Percentiles rank a stretch among this genome's conserved stretches.
Conservation (phyloP, 2,329 filamentous ascomycete species). For the Microcyclosporella mali region DNA sequence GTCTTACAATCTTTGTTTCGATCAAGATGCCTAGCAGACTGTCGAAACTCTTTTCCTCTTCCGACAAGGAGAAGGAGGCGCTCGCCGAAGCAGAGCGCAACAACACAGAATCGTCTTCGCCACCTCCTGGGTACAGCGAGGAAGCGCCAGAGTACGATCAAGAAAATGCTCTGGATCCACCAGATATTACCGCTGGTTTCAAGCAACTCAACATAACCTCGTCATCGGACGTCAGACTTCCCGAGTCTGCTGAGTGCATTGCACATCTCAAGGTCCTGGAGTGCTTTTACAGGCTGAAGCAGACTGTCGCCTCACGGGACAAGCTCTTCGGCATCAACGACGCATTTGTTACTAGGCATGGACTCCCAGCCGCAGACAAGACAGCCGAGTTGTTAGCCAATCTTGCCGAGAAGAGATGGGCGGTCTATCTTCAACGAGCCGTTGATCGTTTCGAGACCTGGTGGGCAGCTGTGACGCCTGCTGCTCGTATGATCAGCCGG, state of each 20-base stretch:
- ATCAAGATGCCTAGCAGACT: constrained; percentile 24
- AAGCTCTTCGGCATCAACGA: constrained; percentile 58
- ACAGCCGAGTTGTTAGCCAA: constrained; percentile 38
- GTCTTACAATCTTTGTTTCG: not conserved
- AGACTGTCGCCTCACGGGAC: constrained; percentile 60
- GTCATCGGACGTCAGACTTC: constrained; percentile 22
- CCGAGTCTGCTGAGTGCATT: constrained; percentile 54
- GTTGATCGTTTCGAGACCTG: constrained; percentile 62
- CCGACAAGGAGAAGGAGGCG: constrained; percentile 28
- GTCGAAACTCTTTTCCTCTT: constrained; percentile 24
- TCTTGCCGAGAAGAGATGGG: constrained; percentile 68
- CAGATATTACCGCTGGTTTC: constrained; percentile 28
- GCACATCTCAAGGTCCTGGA: constrained; percentile 69
- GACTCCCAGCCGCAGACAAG: constrained; percentile 30
- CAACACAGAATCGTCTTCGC: constrained; percentile 13
- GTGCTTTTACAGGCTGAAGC: constrained; percentile 60
- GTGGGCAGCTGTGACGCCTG: constrained; percentile 46
- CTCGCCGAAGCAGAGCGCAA: constrained; percentile 19
- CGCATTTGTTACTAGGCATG: constrained; percentile 21
- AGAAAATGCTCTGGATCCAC: constrained; percentile 19
- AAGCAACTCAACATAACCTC: constrained; percentile 29
- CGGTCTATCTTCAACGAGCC: constrained; percentile 61
- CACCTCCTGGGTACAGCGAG: constrained; percentile 18
- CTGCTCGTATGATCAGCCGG: constrained; percentile 8
- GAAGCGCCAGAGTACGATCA: constrained; percentile 19